Conservation (phyloP, 768 basidiomycete genomes). For the Russula ochroleuca region DNA sequence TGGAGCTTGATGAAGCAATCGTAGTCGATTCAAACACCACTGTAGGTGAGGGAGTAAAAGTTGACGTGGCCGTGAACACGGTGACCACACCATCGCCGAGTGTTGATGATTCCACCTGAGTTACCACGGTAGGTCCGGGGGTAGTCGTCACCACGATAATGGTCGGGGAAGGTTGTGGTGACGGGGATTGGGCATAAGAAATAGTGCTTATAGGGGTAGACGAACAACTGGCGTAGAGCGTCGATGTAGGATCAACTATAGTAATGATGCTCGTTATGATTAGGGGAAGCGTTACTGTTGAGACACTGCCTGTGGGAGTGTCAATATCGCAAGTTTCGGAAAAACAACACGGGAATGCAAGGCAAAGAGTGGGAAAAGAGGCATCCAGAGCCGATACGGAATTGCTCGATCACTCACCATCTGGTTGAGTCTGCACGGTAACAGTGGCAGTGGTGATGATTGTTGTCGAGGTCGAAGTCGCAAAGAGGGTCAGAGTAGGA, state of each 20-base stretch:
- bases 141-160: constrained; percentile 4
- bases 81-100: constrained; percentile 1
- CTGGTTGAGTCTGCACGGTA: constrained; percentile 18
- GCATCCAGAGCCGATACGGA: not conserved
- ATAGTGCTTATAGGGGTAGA: not conserved
- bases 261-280: constrained; percentile 20
- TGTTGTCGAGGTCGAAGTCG: constrained; percentile 20
- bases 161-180: constrained; percentile 1
- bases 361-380: not conserved
- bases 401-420: constrained; percentile 15
- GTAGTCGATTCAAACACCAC: constrained; percentile 7
- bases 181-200: not conserved
- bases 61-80: constrained; percentile 4
- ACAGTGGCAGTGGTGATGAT: constrained; percentile 18
- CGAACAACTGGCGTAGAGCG: constrained; percentile 23
- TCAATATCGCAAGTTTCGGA: constrained; percentile 1
- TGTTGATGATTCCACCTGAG: constrained; percentile 3
- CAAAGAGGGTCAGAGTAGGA: constrained; percentile 23
- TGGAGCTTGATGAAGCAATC: not conserved
- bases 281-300: constrained; percentile 19
- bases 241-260: constrained; percentile 19
- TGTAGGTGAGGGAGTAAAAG: constrained; percentile 15
- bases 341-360: not conserved
- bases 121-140: constrained; percentile 11
- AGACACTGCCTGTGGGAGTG: constrained; percentile 14